phyloP scores from a whole-genome alignment of 2,329 filamentous ascomycete genomes.

The Lasiodiplodia hormozganensis region DNA sequence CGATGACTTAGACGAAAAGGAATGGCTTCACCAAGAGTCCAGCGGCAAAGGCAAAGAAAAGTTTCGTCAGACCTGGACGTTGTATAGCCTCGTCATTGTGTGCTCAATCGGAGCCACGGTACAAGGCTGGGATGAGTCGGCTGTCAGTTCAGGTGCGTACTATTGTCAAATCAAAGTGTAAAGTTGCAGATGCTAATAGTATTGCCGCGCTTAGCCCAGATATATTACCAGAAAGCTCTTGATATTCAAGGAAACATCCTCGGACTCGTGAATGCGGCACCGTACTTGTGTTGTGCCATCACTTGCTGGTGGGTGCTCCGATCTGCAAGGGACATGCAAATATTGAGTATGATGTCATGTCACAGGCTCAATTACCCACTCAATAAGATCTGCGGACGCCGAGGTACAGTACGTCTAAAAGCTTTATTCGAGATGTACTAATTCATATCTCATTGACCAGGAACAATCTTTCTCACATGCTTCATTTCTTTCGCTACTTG shows the following conservation, averaged over 20 bases:
- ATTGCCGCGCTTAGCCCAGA: conserved; percentile 71
- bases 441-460: conserved; percentile 37
- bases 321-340: not conserved
- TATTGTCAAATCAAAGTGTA: not conserved
- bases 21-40: not conserved
- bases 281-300: conserved; percentile 71
- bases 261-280: conserved; percentile 67
- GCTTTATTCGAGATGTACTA: not conserved
- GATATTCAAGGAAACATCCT: conserved; percentile 58
- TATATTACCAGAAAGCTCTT: conserved; percentile 68
- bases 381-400: conserved; percentile 72
- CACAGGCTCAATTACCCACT: conserved; percentile 71
- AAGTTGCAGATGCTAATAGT: conserved; percentile 55
- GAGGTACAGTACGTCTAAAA: conserved; percentile 37
- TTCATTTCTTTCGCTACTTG: conserved; percentile 68
- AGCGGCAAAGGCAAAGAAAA: not conserved
- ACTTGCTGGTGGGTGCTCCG: conserved; percentile 63
- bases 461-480: conserved; percentile 80
- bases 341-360: not conserved
- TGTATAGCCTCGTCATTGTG: conserved; percentile 70
- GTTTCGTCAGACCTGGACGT: not conserved
- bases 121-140: conserved; percentile 66
- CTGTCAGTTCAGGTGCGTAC: not conserved
- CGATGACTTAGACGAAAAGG: not conserved
- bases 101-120: conserved; percentile 73